phyloP scores from a whole-genome alignment of 192 early-diverging fungal genomes.

The Chytriomyces hyalinus region DNA sequence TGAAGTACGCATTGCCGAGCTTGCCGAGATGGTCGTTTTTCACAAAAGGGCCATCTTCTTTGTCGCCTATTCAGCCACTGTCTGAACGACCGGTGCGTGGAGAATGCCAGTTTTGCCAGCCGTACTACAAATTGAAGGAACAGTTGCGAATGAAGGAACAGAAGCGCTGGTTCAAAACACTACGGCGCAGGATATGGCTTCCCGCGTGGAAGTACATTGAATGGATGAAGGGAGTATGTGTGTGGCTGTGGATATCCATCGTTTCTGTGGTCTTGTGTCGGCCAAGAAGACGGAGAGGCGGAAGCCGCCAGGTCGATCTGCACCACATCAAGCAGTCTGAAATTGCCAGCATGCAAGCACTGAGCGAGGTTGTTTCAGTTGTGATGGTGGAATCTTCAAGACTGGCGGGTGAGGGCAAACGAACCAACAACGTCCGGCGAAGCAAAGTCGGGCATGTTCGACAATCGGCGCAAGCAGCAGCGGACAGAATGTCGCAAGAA shows the following conservation, averaged over 20 bases:
- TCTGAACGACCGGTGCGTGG: neutral
- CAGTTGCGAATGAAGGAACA: conserved; percentile 2
- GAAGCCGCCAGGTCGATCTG: no score
- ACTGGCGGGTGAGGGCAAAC: neutral
- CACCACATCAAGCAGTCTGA: conserved; percentile 3
- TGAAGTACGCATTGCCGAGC: neutral
- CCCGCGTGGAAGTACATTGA: conserved; percentile 7
- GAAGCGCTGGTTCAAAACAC: conserved; percentile 11
- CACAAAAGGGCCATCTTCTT: conserved; percentile 8
- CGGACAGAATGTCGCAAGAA: neutral
- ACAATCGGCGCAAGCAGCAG: neutral
- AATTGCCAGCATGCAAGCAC: neutral
- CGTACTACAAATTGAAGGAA: conserved; percentile 24
- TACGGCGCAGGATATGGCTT: neutral
- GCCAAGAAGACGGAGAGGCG: no score
- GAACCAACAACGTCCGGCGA: neutral
- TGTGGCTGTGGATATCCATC: conserved; percentile 12
- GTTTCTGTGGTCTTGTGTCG: neutral
- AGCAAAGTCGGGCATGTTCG: neutral
- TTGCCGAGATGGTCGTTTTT: conserved; percentile 4
- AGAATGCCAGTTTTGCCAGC: conserved; percentile 28
- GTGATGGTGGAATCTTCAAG: conserved; percentile 1
- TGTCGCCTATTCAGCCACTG: conserved; percentile 13
- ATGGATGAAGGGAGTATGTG: neutral
- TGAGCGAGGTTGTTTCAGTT: conserved; percentile 19